Evolutionary conservation across 257 asterid genomes (phyloP).

Genomic region (Haberlea rhodopensis): DNA sequence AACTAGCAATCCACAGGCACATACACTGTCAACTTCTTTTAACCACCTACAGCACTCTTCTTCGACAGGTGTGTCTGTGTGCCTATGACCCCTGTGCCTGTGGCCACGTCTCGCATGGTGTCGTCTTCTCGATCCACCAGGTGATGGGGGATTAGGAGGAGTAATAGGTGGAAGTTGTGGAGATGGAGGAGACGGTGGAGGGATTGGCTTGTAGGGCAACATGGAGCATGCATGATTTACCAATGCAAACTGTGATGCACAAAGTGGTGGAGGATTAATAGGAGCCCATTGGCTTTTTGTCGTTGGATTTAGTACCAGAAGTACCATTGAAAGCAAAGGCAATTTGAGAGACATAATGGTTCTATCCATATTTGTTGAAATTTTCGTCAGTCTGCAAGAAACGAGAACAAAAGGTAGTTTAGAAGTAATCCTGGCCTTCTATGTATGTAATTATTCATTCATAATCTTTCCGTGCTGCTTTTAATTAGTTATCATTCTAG

Average conservation of each 20-base stretch:
- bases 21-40: too few species aligned
- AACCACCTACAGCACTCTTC: too few species aligned
- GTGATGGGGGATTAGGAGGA: constrained; percentile 23
- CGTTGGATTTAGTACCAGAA: constrained; percentile 37
- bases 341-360: constrained; percentile 32
- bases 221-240: constrained; percentile 58
- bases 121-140: background rate
- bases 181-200: too few species aligned
- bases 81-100: too few species aligned
- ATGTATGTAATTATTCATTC: constrained; percentile 37
- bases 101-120: constrained; percentile 23
- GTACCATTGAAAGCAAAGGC: constrained; percentile 23
- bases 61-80: too few species aligned
- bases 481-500: constrained; percentile 34
- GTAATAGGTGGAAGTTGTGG: constrained; percentile 26
- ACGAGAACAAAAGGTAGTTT: constrained; percentile 19
- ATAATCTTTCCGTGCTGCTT: constrained; percentile 53
- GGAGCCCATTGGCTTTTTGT: constrained; percentile 45
- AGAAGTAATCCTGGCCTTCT: constrained; percentile 30
- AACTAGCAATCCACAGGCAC: too few species aligned
- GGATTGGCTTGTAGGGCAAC: constrained; percentile 39
- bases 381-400: constrained; percentile 19
- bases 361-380: constrained; percentile 42
- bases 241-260: too few species aligned
- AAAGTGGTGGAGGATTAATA: constrained; percentile 40